Evolutionary conservation across 2,329 filamentous ascomycete genomes (phyloP), one percentile per base, ranked within the genome.

Genomic region (Aureobasidium sp.): DNA sequence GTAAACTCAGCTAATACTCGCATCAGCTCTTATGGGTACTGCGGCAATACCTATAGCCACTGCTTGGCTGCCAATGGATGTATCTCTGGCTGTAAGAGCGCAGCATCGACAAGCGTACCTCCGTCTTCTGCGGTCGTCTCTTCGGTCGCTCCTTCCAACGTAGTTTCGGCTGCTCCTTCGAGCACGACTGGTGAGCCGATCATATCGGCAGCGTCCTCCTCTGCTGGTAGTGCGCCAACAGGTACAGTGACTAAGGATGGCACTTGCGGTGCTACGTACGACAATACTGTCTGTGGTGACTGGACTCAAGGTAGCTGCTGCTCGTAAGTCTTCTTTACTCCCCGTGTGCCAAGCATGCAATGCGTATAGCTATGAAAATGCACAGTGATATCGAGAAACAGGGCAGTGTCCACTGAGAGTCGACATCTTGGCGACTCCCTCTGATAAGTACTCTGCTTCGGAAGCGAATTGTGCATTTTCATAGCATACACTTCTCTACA

Each of bases 251-350:
- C 81, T 15, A 80, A 73, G 2, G 78, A 85, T 69, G 82, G 82
- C 39, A 77, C 75, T 62, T 85, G 82, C 66, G 82, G 82, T 63
- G 74, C 75, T 19, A 74, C 67, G 9, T 80, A 82, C 65, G 75
- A 73, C 15, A 74, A 76, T 62, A 79, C 75, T 3, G 70, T 82
- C 45, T 85, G 82, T 67, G 80, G 80, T 22, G 68, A 78, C 62
- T 85, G 80, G 80, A 67, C 70, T 31, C 74, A 76, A 37, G 82
- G 82, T 47, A 73, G 77, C 62, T 84, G 82, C 31, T 37, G 42
- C 42, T 58, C 40, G 53, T 57, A 44, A 44, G 53, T 57, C 9
- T 35, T 2, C 12, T 33, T 12, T 33, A 8, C 31, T 33, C 31
- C 11, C 31, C 31, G 9, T 33, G 31, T 12, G 31, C 31, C 9